Base-by-base conservation (phyloP, 2,329 filamentous ascomycete genomes). In the Claviceps sp. region DNA sequence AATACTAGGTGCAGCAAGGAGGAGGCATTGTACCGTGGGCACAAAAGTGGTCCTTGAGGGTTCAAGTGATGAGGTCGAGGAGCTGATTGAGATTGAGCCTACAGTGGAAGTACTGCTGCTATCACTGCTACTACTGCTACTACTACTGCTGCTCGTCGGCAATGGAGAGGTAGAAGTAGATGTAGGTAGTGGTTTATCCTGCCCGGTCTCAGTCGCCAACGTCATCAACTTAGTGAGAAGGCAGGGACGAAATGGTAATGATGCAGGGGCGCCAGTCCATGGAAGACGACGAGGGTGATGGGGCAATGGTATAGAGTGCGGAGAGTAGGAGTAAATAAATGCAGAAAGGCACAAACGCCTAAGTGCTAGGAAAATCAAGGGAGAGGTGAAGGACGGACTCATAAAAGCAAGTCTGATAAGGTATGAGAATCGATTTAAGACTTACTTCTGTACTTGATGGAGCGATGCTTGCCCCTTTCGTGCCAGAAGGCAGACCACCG, bases 401-500 rank as follows among this genome's bases (percentile, higher is more conserved):
- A 30, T 5, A n/a, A 14, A 45, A 37, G 43, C 42, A 30, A 48
- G 49, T 26, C 20, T 50, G 54, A 24, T 20, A 51, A 51, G 44
- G 48, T 37, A 37, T 46, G n/a, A 11, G 50, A 24, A 34, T 34
- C 9, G 30, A 34, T 34, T 34, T 9, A 16, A 41, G 48, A 65
- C 64, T 65, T 57, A 66, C 63, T 54, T 57, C 53, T 4, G 57
- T 48, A 7, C 58, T 58, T 11, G 61, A 55, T 44, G 63, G 57
- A 6, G 60, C 30, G 30, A 34, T 47, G 16, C 53, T 40, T 44
- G 54, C 55, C 47, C 63, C 62, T 46, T 58, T 56, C 16, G 83
- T 87, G 41, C 84, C 83, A 5, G 78, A 77, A 3, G 83, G 77
- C 14, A 57, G 18, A 4, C 68, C 53, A 34, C 68, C 70, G 50